Conservation (phyloP, 495 filamentous ascomycete species). For the Tuber brumale region DNA sequence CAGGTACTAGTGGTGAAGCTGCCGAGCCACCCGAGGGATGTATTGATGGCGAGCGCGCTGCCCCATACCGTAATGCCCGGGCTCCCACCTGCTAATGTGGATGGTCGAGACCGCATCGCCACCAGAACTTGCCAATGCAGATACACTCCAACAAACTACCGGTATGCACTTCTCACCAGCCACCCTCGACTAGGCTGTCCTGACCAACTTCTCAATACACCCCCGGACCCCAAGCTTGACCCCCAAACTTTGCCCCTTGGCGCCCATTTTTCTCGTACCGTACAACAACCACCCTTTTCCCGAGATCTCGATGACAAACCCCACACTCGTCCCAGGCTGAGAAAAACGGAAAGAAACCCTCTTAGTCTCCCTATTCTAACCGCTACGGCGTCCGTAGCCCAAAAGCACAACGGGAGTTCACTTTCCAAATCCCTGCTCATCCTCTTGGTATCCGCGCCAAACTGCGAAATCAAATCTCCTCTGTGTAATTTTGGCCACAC, state of each 20-base stretch:
- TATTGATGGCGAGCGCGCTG: neutral
- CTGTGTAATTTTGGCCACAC: neutral
- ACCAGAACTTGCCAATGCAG: too few relatives aligned
- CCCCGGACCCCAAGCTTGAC: too few relatives aligned
- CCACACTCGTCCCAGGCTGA: neutral
- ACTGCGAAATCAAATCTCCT: neutral
- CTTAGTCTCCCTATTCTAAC: neutral
- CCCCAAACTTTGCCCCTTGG: too few relatives aligned
- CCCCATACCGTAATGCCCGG: neutral
- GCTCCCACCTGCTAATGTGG: neutral
- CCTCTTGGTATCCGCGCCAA: neutral
- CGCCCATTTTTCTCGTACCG: too few relatives aligned
- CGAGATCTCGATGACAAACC: neutral
- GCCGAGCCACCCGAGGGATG: neutral
- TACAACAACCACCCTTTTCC: neutral
- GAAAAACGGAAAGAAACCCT: too few relatives aligned
- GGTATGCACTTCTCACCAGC: too few relatives aligned
- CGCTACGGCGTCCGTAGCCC: too few relatives aligned
- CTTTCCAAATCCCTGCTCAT: neutral
- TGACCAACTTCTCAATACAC: neutral
- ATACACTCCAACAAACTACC: too few relatives aligned
- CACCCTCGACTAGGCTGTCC: neutral
- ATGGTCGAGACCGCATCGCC: neutral
- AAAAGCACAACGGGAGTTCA: too few relatives aligned
- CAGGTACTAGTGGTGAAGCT: neutral